phyloP scores from a whole-genome alignment of 495 filamentous ascomycete species.

The Hypoxylon fuscum region DNA sequence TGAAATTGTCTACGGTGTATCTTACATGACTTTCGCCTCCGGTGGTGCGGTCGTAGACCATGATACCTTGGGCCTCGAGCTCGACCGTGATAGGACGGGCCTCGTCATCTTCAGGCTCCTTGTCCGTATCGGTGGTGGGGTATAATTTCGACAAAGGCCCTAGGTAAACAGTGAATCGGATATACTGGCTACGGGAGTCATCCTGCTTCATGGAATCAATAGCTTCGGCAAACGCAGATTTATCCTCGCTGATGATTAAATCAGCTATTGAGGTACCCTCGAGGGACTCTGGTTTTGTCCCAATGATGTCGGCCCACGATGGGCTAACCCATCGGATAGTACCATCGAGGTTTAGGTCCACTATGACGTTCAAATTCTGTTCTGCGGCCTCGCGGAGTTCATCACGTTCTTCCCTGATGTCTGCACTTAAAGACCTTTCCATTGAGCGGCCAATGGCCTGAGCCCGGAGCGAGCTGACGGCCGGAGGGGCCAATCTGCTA shows the following conservation, averaged over 20 bases:
- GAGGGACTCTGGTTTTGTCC: conserved; percentile 76
- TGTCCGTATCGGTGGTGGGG: conserved; percentile 55
- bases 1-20: conserved; percentile 22
- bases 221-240: conserved; percentile 78
- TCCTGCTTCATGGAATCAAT: conserved; percentile 90
- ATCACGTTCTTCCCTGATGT: conserved; percentile 77
- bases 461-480: conserved; percentile 58
- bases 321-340: conserved; percentile 94
- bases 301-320: conserved; percentile 95
- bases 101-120: conserved; percentile 57
- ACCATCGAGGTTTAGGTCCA: conserved; percentile 89
- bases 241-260: conserved; percentile 77
- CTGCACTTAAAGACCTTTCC: conserved; percentile 63
- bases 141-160: conserved; percentile 76
- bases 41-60: conserved; percentile 91
- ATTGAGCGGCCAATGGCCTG: conserved; percentile 54
- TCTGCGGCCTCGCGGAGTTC: conserved; percentile 95
- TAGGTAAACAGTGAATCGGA: conserved; percentile 82
- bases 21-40: conserved; percentile 91
- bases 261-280: conserved; percentile 81
- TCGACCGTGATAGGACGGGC: conserved; percentile 67
- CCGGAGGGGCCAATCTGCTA: conserved; percentile 56
- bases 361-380: conserved; percentile 93
- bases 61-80: conserved; percentile 95
- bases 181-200: conserved; percentile 89